Conservation (phyloP, 2,329 filamentous ascomycete genomes). For the Epichloe uncinata region DNA sequence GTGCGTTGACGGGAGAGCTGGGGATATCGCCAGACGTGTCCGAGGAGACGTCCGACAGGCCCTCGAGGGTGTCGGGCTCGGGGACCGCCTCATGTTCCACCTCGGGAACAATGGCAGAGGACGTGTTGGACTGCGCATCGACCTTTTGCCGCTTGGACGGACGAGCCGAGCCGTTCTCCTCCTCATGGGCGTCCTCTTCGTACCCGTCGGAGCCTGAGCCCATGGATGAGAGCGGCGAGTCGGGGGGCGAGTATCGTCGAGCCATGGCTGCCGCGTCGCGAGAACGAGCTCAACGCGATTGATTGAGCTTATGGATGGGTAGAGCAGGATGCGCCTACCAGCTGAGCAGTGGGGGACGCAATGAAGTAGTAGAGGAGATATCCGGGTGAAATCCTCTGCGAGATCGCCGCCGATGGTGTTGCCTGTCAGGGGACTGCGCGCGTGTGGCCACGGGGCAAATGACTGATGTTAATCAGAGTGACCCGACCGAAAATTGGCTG, state of each 20-base stretch:
- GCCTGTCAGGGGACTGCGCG: background rate
- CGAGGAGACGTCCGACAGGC: constrained; percentile 64
- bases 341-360: background rate
- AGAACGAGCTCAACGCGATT: background rate
- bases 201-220: constrained; percentile 29
- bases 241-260: constrained; percentile 25
- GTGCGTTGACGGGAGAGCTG: constrained; percentile 52
- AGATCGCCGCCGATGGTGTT: background rate
- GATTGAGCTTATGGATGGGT: background rate
- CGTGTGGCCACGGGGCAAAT: constrained; percentile 1
- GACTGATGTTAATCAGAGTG: background rate
- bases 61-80: constrained; percentile 40
- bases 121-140: constrained; percentile 30
- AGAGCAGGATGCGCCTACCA: background rate
- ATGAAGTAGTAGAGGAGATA: background rate
- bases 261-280: constrained; percentile 19
- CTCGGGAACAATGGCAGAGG: constrained; percentile 29
- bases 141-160: constrained; percentile 36
- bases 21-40: constrained; percentile 82
- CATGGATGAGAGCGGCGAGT: constrained; percentile 36
- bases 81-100: constrained; percentile 32
- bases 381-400: no score
- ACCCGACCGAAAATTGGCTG: background rate
- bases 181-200: constrained; percentile 33
- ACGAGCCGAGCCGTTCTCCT: constrained; percentile 25